Conservation (phyloP, 2,329 filamentous ascomycete genomes). For the Sporothrix dimorphospora region DNA sequence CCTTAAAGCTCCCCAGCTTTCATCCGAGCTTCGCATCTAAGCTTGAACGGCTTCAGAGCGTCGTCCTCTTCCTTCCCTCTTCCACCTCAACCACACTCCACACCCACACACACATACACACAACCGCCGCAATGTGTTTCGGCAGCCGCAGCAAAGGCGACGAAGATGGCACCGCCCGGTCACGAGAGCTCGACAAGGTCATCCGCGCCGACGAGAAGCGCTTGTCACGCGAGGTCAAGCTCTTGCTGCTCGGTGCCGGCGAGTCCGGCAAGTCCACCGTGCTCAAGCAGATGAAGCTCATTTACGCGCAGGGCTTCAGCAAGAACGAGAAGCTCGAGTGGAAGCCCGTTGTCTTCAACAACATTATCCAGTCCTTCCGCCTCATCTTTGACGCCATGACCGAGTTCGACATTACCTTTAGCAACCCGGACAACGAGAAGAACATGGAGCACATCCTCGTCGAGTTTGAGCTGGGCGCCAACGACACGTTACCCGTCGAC, state of each 20-base stretch:
- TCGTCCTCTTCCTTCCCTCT: neutral
- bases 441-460: slow-evolving; percentile 76
- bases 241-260: slow-evolving; percentile 84
- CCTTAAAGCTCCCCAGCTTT: neutral
- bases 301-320: slow-evolving; percentile 90
- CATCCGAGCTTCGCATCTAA: neutral
- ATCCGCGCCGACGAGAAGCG: slow-evolving; percentile 87
- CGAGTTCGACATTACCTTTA: slow-evolving; percentile 78
- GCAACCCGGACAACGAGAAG: slow-evolving; percentile 78
- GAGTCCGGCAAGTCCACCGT: slow-evolving; percentile 97
- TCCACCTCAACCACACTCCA: neutral
- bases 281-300: slow-evolving; percentile 98
- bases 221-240: slow-evolving; percentile 86
- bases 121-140: slow-evolving; percentile 63
- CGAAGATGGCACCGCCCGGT: slow-evolving; percentile 57
- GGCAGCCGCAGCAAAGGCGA: slow-evolving; percentile 56
- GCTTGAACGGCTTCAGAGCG: neutral
- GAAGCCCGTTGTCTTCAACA: slow-evolving; percentile 94
- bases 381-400: slow-evolving; percentile 90
- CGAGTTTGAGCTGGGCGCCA: slow-evolving; percentile 79
- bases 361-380: slow-evolving; percentile 89
- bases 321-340: slow-evolving; percentile 89
- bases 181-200: slow-evolving; percentile 80
- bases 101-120: neutral
- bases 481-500: slow-evolving; percentile 77